Base-by-base conservation (phyloP, 805 yeast species). In the Saturnispora kantuleensis region DNA sequence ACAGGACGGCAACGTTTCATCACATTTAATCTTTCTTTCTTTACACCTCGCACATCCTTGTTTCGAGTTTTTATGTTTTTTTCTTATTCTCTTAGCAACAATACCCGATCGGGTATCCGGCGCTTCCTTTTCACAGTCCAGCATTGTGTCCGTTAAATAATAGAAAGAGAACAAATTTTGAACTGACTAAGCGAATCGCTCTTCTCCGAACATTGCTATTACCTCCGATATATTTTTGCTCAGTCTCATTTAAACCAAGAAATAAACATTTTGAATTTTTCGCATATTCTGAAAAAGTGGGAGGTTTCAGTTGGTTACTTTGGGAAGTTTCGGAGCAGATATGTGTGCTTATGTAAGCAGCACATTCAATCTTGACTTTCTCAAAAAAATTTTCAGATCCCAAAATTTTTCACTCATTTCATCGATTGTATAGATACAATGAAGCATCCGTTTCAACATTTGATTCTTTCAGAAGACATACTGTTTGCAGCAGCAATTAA, bases 361-460 rank as follows among this genome's bases (percentile, higher is more conserved):
- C 26, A 21, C 8, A 4, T 21, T 21, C 26, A 21, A 5, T 21
- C 26, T 21, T 21, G 26, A 21, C 26, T 5, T 5, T 17, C 26
- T 21, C 26, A 21, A 21, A 21, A 21, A 21, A 21, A 21, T 21
- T 21, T 21, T 21, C 26, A 21, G 26, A 21, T 21, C 26, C 26
- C 26, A 21, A 21, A 21, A 21, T 21, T 21, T 21, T 21, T 21
- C 26, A 21, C 5, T 6, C 26, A 21, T 21, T 21, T 21, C 26
- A 21, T 21, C 8, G 8, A 21, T 21, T 21, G 5, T 21, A 21
- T 21, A 21, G 26, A 21, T 21, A 21, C 26, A 21, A 60, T 81
- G 77, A 79, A 79, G 53, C 89, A 84, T 55, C 93, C 93, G 13
- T 76, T 78, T 56, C 90, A 83, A 56, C 67, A 76, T 32, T 58